Evolutionary conservation across 352 stramenopile genomes (phyloP), one percentile per base, ranked within the genome.

Genomic region (Phytophthora colocasiae): DNA sequence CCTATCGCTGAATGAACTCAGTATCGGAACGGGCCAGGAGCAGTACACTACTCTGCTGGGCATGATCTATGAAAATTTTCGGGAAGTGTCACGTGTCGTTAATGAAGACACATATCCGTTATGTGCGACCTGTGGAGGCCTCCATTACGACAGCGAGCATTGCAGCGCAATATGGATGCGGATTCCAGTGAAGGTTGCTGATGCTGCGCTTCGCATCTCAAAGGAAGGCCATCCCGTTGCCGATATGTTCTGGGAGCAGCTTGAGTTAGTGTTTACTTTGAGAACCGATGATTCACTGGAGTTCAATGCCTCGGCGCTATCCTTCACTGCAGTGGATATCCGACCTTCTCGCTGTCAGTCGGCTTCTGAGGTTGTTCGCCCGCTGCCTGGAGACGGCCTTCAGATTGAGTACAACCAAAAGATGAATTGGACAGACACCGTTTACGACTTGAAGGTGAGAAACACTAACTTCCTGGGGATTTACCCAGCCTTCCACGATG

Each of bases 51-150:
- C 77, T 6, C 66, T 95, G 8, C 63, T 95, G 31, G 87, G 84
- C n/a, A 81, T 91, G 50, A 92, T 95, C 26, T 95, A 89, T 50
- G 89, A 96, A 47, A 96, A 96, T 44, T 94, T 96, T 69, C 85
- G 88, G 39, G 89, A 96, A 67, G 69, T 87, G 7, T 90, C 84
- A 2, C 81, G 71, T 19, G 75, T 89, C 48, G 83, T 96, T 1
- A 71, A 87, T 32, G 89, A 95, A 80, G 85, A 96, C 32, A 91
- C 83, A 0, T 96, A 88, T 66, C 82, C 87, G 7, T 15, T 90
- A 1, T 96, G 89, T 48, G 43, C 58, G 10, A 69, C 11, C 5
- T 96, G 89, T 50, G 63, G 60, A 50, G 89, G 89, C 0, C 85
- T 93, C 22, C 89, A 96, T 60, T 84, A 81, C 59, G 73, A 76